Base-by-base conservation (phyloP, 2,329 filamentous ascomycete genomes). In the Fusarium begoniae region DNA sequence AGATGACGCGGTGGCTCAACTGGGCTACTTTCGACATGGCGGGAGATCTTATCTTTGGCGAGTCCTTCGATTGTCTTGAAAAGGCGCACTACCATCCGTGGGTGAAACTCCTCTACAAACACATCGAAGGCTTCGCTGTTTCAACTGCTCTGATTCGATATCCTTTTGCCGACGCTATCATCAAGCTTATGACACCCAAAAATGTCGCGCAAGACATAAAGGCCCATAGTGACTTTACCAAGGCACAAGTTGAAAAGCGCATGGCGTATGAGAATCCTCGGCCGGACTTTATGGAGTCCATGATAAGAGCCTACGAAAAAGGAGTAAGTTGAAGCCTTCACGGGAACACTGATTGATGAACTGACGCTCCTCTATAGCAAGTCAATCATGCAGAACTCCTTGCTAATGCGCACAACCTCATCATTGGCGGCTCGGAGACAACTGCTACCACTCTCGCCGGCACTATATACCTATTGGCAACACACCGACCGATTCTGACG, bases 341-440 rank as follows among this genome's bases (percentile, higher is more conserved):
- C 13, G 1, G 40, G 8, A 43, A 43, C 22, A 6, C 22, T n/a
- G 1, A n/a, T 15, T 6, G 8, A 6, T n/a, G 6, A 8, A 15
- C 40, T 43, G 14, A 44, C n/a, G 4, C 14, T 17, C 10, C 2
- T 24, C 10, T 24, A 3, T 24, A 44, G 41, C 41, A 44, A 17
- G 41, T 44, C n/a, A 44, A 24, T 17, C 41, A 44, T 44, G 41
- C 41, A 44, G 41, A 44, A 10, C 41, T 44, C n/a, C 14, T 44
- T 5, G 41, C 41, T 11, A 44, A 44, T 17, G 41, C 41, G 1
- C n/a, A 44, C 15, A 44, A 44, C n/a, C n/a, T 44, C 6, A 44
- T 44, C 15, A 44, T 24, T 9, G 41, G 41, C 15, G 41, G 41
- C 15, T 44, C n/a, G 10, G 41, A 44, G 41, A 44, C n/a, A 24